Evolutionary conservation across 148 eudicot species (phyloP), one percentile per base, ranked within the genome.

Genomic region (Chenopodium quinoa): DNA sequence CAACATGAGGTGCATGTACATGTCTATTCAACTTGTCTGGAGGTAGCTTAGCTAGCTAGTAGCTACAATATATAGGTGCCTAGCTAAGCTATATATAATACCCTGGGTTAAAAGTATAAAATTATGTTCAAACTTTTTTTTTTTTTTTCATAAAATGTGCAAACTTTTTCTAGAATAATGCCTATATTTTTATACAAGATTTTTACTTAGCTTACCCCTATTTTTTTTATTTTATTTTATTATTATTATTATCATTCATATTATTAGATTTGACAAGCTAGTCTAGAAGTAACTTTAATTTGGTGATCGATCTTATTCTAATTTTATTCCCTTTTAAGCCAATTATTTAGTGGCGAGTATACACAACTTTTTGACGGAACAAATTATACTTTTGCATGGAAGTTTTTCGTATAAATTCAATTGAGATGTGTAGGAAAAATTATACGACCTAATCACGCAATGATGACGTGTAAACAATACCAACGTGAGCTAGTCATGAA

Each of bases 1-100:
- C 79, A 81, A 6, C 25, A 23, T 31, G 47, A 63, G 4, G 52
- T 72, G 17, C 48, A 62, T 62, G 25, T 47, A 56, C 46, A 27
- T 69, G 65, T 52, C 23, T 79, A 69, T 79, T 79, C 75, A 71
- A 32, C 52, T 69, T 79, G 75, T 70, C 81, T 80, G 20, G 19
- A 58, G 60, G 62, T 2, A 56, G 62, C 20, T 40, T 40, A 40
- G 44, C 44, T 40, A 40, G 8, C 5, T 56, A 50, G 8, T 40
- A 40, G 8, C 5, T 56, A 50, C 54, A 17, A 17, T 3, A 3
- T 56, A 10, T 56, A 56, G 62, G 62, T 17, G 22, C 62, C 54
- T 50, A 50, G 13, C 52, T 48, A 54, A 13, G 62, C 62, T 56
- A 56, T 17, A 56, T 4, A 19, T 19, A 14, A 56, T 56, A 56